Conservation (phyloP, 2,329 filamentous ascomycete genomes). For the Colletotrichum horii region DNA sequence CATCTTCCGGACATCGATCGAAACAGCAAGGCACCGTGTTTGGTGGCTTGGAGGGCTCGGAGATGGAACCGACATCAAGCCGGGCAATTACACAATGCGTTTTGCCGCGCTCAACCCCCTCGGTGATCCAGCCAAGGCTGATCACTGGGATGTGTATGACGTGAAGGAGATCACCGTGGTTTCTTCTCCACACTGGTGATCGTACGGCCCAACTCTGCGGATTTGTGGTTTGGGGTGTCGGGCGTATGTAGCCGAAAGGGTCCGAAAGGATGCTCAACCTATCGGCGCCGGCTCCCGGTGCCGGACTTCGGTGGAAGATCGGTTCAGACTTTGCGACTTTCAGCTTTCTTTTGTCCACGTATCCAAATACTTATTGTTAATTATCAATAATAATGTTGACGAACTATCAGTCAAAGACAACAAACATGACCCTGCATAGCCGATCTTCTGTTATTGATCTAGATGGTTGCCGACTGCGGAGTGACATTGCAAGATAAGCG, state of each 20-base stretch:
- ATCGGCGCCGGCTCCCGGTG: background rate
- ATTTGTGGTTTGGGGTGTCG: background rate
- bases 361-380: background rate
- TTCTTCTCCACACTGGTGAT: background rate
- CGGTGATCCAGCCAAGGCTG: background rate
- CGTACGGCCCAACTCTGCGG: background rate
- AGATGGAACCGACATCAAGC: constrained; percentile 43
- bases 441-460: background rate
- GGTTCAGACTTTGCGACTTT: background rate
- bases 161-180: background rate
- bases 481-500: background rate
- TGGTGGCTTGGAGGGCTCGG: constrained; percentile 50
- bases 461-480: background rate
- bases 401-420: background rate
- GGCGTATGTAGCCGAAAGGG: background rate
- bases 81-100: constrained; percentile 40
- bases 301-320: background rate
- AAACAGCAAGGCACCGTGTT: constrained; percentile 29
- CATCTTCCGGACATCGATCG: background rate
- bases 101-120: constrained; percentile 7
- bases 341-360: background rate
- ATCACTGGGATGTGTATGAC: constrained; percentile 17
- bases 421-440: background rate
- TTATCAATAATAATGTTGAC: background rate
- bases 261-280: background rate